Evolutionary conservation across 2,329 filamentous ascomycete genomes (phyloP).

Genomic region (Trichoderma lentiforme): DNA sequence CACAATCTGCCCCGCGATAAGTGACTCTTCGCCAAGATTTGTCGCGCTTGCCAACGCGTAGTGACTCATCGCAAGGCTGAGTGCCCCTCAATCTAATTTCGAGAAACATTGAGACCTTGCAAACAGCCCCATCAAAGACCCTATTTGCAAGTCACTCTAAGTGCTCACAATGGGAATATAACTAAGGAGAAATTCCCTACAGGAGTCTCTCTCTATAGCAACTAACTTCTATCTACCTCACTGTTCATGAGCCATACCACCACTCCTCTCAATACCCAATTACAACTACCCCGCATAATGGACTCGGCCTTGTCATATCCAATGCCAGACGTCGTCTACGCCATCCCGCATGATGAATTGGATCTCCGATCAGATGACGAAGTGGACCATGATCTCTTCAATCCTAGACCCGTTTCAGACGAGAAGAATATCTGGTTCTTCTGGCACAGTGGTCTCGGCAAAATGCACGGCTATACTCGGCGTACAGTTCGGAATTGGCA

Average conservation of each 20-base stretch:
- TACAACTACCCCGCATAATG: neutral
- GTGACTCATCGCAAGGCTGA: neutral
- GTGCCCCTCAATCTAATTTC: neutral
- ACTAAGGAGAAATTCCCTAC: neutral
- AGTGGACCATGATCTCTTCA: slow-evolving; percentile 41
- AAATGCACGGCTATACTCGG: slow-evolving; percentile 49
- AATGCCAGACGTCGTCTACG: slow-evolving; percentile 1
- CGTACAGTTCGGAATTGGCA: slow-evolving; percentile 54
- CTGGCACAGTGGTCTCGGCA: slow-evolving; percentile 50
- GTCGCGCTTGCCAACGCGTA: neutral
- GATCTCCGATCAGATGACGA: slow-evolving; percentile 46
- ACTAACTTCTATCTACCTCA: neutral
- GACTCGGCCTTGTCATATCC: neutral
- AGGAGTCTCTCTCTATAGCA: neutral
- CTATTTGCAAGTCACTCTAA: neutral
- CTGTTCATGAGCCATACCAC: neutral
- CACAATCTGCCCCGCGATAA: neutral
- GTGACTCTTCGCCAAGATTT: neutral
- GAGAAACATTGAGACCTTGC: neutral
- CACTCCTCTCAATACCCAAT: neutral
- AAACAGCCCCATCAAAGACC: neutral
- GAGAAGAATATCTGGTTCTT: slow-evolving; percentile 59
- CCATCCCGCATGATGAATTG: slow-evolving; percentile 38
- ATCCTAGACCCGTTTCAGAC: slow-evolving; percentile 36
- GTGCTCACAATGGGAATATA: neutral